Evolutionary conservation across 805 yeast species (phyloP).

Genomic region (Saccharomycopsis schoenii): DNA sequence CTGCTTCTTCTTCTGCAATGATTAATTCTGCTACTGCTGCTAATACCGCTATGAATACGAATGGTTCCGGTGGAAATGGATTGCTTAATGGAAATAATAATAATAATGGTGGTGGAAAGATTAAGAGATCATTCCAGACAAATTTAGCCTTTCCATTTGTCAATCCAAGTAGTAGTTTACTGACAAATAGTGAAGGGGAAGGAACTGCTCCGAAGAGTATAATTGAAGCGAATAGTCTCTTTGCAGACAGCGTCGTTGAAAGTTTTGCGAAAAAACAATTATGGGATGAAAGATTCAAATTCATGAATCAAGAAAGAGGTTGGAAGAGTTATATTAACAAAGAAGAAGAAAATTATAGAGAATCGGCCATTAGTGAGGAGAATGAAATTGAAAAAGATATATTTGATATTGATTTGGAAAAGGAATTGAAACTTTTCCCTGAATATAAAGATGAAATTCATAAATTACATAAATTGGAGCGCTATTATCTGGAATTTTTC

Average conservation of each 20-base stretch:
- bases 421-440: conserved; percentile 29
- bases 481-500: conserved; percentile 43
- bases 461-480: conserved; percentile 47
- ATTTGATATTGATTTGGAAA: conserved; percentile 24
- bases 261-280: conserved; percentile 62
- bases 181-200: conserved; percentile 25
- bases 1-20: conserved; percentile 18
- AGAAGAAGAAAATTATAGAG: conserved; percentile 24
- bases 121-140: conserved; percentile 50
- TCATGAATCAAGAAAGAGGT: conserved; percentile 68
- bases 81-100: not conserved
- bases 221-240: conserved; percentile 65
- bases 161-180: conserved; percentile 34
- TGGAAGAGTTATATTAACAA: conserved; percentile 26
- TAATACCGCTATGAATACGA: not conserved
- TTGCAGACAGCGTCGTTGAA: conserved; percentile 51
- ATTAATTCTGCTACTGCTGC: conserved; percentile 21
- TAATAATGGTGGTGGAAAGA: conserved; percentile 23
- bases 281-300: conserved; percentile 59
- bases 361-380: conserved; percentile 26
- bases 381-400: conserved; percentile 20
- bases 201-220: conserved; percentile 61
- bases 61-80: conserved; percentile 20
- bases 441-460: conserved; percentile 28
- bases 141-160: conserved; percentile 59